Conservation (phyloP, 2,329 filamentous ascomycete genomes). For the Leptosphaerulina australis region DNA sequence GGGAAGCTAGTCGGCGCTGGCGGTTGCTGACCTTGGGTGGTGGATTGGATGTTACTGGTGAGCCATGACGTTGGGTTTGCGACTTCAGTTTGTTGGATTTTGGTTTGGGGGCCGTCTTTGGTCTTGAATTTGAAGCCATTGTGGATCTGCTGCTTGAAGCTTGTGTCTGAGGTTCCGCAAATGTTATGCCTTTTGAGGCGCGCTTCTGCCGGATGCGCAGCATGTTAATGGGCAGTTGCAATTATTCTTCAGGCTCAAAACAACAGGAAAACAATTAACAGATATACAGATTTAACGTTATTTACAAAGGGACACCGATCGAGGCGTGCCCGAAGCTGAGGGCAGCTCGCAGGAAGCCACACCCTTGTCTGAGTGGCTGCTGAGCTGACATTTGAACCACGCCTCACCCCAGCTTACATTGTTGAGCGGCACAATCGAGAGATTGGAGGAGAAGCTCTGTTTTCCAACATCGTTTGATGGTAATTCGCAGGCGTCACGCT, state of each 20-base stretch:
- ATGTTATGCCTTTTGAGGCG: not conserved
- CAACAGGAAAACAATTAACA: not conserved
- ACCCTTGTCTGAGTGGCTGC: constrained; percentile 18
- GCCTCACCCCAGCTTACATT: constrained; percentile 9
- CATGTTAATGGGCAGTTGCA: not conserved
- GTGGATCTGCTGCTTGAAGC: constrained; percentile 6
- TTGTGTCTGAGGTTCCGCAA: not conserved
- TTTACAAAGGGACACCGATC: not conserved
- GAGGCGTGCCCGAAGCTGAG: constrained; percentile 22
- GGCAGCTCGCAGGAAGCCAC: constrained; percentile 14
- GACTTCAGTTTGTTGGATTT: not conserved
- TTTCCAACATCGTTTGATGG: not conserved
- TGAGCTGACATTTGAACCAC: constrained; percentile 15
- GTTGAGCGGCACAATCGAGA: constrained; percentile 8
- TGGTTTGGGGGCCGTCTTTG: not conserved
- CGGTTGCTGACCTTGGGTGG: constrained; percentile 14
- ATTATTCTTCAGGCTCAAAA: not conserved
- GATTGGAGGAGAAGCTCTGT: not conserved
- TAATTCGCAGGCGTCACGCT: not conserved
- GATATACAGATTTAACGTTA: constrained; percentile 11
- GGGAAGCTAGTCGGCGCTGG: constrained; percentile 23
- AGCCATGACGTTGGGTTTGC: not conserved
- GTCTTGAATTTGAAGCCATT: not conserved
- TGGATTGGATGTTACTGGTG: not conserved
- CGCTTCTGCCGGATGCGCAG: constrained; percentile 13